A percentile compares a stretch with the other conserved stretches of the same genome.
These are phyloP conservation scores for Microsporum ferrugineum DNA, from an alignment of 2,329 filamentous ascomycete species.

Conservation along the genomic window DNA sequence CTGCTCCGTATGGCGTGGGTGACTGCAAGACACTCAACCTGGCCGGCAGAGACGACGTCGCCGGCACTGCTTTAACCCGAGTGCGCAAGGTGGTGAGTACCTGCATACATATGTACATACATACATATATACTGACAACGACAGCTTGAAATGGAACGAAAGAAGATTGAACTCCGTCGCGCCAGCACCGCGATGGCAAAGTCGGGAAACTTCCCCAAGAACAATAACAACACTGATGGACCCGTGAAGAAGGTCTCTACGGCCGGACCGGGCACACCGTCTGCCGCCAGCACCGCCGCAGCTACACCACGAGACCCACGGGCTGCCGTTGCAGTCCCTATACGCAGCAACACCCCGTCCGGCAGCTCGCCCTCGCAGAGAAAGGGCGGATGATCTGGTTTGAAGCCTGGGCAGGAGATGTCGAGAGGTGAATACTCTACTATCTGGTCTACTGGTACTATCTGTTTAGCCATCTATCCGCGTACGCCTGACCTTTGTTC, in stretches of 20 bases:
- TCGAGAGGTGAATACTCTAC: neutral
- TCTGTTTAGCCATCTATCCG: neutral
- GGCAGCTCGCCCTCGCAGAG: conserved; percentile 8
- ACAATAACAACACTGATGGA: neutral
- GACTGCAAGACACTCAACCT: conserved; percentile 36
- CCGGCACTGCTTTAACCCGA: conserved; percentile 29
- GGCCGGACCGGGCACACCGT: neutral
- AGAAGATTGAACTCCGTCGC: conserved; percentile 36
- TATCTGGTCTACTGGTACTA: neutral
- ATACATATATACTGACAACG: neutral
- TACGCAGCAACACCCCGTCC: conserved; percentile 4
- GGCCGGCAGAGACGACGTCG: conserved; percentile 27
- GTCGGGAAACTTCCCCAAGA: conserved; percentile 5
- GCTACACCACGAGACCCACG: conserved; percentile 6
- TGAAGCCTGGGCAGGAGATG: neutral
- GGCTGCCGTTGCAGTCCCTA: conserved; percentile 11
- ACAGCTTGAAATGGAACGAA: conserved; percentile 39
- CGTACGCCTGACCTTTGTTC: neutral
- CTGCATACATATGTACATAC: neutral
- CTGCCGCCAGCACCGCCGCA: neutral
- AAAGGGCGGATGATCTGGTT: conserved; percentile 9
- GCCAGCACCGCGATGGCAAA: conserved; percentile 24
- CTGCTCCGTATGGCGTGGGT: conserved; percentile 46
- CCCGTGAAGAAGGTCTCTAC: neutral
- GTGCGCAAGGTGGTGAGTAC: conserved; percentile 40